Base-by-base conservation (phyloP, 1,139 yeast species). In the Taphrina deformans region DNA sequence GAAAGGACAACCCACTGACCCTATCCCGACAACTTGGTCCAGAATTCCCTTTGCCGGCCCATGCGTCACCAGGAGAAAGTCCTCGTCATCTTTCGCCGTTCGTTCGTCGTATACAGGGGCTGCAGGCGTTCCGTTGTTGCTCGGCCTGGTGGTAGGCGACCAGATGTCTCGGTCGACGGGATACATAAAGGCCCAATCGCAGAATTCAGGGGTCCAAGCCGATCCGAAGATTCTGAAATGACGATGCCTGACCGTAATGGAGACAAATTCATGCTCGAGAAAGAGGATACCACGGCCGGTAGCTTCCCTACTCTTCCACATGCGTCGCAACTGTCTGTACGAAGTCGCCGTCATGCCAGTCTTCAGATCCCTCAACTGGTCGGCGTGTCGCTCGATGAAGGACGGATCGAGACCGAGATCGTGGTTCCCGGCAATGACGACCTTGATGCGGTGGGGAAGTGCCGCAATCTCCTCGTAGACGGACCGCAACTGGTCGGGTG, bases 351-450 rank as follows among this genome's bases (percentile, higher is more conserved):
- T 18, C 35, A 44, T 16, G 7, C 52, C 44, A 27, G 29, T 21
- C 41, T 21, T n/a, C 26, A 31, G 26, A 23, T 40, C 35, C n/a
- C 26, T 16, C 16, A 55, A 31, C 14, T 41, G 45, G 16, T 44
- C 14, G 12, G 50, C 50, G n/a, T 59, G 63, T 9, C 31, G 35
- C 27, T 35, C 38, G 45, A 35, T 16, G 14, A 59, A 59, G 12
- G 29, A n/a, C 26, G 52, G 52, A 52, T 61, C 65, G 45, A 61
- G 59, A 2, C 59, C 59, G 21, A 52, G 52, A 44, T 61, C 65
- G 27, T 61, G 65, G 55, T 61, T 61, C 16, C 65, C 65, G 5
- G 65, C 65, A 16, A 61, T 46, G 38, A 61, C 59, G 40, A 61
- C 27, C 45, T 61, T 61, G 59, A 41, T 5, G 18, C 26, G 33